Base-by-base conservation (phyloP, 495 filamentous ascomycete genomes). In the Cercophora newfieldiana region DNA sequence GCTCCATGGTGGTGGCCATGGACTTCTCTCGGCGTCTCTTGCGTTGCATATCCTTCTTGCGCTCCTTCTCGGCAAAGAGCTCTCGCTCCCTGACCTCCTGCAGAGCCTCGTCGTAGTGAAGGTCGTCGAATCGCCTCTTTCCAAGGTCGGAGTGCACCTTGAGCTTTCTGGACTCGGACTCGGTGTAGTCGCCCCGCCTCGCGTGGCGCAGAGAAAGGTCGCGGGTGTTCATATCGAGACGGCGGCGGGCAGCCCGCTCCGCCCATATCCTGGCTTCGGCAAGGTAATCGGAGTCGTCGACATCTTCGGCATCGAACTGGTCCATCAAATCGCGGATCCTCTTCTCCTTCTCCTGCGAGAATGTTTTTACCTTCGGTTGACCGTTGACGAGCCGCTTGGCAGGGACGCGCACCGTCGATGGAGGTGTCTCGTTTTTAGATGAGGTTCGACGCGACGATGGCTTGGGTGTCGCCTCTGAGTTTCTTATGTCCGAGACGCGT, bases 31-130 rank as follows among this genome's bases (percentile, higher is more conserved):
- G 88, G n/a, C 95, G 89, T 25, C 95, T 88, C 80, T 97, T 98
- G 25, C 96, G 90, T 72, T 99, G 95, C 91, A 97, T 97, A 68
- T 98, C 95, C 80, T 99, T 99, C 84, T 99, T 99, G 28, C 96
- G 92, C 78, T 98, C 96, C 76, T 98, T 99, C 74, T 99, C 95
- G 56, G 95, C 93, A 63, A 90, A 90, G 7, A 97, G 83, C 74
- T 97, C 95, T 67, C 91, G 91, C 61, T 90, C 88, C 65, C 95
- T 91, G 1, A 99, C 94, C 69, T 96, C 89, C 51, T 90, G 85
- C 59, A 93, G 82, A 19, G 94, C 95, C 16, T 87, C 88, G 4
- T 87, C 82, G 70, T 79, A 82, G 66, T 84, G 72, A 7, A 81
- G 56, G 16, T 81, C 77, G 57, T 81, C 78, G 65, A 78, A 86